Percentiles rank a stretch among this genome's conserved stretches.
These are phyloP conservation scores for Capronia americana DNA, from an alignment of 2,329 filamentous ascomycete species.

Conservation along the genomic window DNA sequence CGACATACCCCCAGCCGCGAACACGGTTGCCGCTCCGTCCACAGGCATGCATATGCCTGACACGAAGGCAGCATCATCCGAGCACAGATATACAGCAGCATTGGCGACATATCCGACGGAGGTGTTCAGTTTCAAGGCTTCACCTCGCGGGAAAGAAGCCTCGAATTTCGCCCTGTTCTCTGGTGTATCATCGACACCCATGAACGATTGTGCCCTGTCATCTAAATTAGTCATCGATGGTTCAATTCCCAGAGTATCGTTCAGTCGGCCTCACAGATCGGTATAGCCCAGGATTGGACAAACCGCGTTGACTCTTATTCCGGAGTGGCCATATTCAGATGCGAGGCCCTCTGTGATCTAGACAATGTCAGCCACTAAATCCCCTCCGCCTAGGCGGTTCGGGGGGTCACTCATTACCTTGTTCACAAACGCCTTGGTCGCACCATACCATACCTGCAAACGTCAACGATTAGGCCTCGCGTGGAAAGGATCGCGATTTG, in stretches of 20 bases:
- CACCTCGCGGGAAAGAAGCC: constrained; percentile 24
- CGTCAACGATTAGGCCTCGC: background rate
- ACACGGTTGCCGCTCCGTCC: constrained; percentile 45
- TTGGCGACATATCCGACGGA: constrained; percentile 37
- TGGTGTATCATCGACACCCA: constrained; percentile 28
- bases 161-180: constrained; percentile 26
- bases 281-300: constrained; percentile 30
- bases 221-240: constrained; percentile 1
- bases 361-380: background rate
- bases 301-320: constrained; percentile 25
- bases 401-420: constrained; percentile 6
- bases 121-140: constrained; percentile 24
- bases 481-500: background rate
- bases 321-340: constrained; percentile 29
- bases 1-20: constrained; percentile 25
- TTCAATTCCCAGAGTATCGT: background rate
- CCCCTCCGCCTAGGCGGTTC: background rate
- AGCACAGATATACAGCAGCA: constrained; percentile 54
- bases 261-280: constrained; percentile 16
- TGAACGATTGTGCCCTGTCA: constrained; percentile 23
- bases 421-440: constrained; percentile 33
- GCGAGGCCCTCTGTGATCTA: constrained; percentile 29
- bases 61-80: constrained; percentile 54
- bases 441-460: constrained; percentile 32
- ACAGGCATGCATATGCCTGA: constrained; percentile 53